phyloP scores from a whole-genome alignment of 2,329 filamentous ascomycete genomes.

The Fusarium sp. region DNA sequence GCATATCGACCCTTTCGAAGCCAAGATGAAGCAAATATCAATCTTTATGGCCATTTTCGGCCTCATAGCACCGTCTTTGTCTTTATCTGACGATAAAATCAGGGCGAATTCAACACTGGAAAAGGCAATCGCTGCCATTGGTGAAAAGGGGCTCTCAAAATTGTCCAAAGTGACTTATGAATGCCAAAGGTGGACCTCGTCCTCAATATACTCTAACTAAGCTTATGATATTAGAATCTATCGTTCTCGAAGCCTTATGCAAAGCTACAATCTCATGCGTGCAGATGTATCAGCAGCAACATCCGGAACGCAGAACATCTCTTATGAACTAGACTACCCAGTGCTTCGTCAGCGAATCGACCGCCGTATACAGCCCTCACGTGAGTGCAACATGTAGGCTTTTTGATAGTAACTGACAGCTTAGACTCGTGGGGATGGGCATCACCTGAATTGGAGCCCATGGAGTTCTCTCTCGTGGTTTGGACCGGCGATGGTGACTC shows the following conservation, averaged over 20 bases:
- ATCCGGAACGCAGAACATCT: slow-evolving; percentile 19
- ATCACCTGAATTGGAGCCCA: background rate
- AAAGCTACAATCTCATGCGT: slow-evolving; percentile 13
- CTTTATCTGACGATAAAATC: accelerated
- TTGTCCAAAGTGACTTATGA: background rate
- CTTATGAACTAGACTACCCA: background rate
- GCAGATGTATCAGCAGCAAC: slow-evolving; percentile 11
- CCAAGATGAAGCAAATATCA: background rate
- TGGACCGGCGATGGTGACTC: background rate
- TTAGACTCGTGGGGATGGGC: slow-evolving; percentile 22
- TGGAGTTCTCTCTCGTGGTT: slow-evolving; percentile 20
- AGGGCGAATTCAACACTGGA: background rate
- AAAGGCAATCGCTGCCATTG: background rate
- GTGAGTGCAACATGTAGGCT: accelerated
- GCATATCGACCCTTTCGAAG: accelerated
- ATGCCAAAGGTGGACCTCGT: background rate
- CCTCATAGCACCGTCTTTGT: background rate
- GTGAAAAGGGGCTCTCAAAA: background rate
- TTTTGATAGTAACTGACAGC: accelerated
- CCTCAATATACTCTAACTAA: accelerated
- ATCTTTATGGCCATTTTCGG: accelerated
- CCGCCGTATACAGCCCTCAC: background rate
- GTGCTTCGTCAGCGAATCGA: slow-evolving; percentile 6
- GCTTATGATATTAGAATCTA: background rate
- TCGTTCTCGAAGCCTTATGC: slow-evolving; percentile 24